phyloP scores from a whole-genome alignment of 140 eudicot genomes.

The Bidens hawaiensis region DNA sequence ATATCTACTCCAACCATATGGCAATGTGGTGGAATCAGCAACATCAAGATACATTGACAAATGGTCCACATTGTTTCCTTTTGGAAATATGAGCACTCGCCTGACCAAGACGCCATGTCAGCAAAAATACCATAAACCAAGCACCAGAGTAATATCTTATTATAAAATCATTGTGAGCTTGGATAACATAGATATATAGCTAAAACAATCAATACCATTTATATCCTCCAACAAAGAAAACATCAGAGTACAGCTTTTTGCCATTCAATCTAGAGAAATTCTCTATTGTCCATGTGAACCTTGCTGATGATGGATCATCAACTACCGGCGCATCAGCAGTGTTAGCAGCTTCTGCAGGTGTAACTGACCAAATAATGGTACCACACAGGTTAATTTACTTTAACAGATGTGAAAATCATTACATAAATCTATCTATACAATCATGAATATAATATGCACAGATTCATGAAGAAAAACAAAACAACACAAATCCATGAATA shows the following conservation, averaged over 20 bases:
- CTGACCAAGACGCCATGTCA: conserved; percentile 29
- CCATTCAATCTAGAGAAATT: conserved; percentile 55
- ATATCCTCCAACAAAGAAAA: conserved; percentile 69
- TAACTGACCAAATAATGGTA: conserved; percentile 21
- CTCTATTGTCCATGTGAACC: neutral
- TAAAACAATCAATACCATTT: conserved; percentile 14
- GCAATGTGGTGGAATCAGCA: conserved; percentile 69
- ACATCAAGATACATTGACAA: conserved; percentile 90
- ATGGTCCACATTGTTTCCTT: conserved; percentile 83
- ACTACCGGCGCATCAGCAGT: neutral
- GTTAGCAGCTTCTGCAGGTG: conserved; percentile 45
- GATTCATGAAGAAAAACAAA: neutral
- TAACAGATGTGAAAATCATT: too few species aligned
- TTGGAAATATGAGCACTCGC: conserved; percentile 82
- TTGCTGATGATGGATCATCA: neutral
- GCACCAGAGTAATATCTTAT: neutral
- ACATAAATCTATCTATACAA: too few species aligned
- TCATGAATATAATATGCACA: too few species aligned
- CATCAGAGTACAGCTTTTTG: conserved; percentile 66
- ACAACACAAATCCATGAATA: conserved; percentile 4
- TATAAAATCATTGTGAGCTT: neutral
- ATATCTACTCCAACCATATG: conserved; percentile 88
- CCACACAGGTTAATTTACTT: conserved; percentile 11
- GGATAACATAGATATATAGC: neutral
- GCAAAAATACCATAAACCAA: conserved; percentile 2